A percentile compares a stretch with the other conserved stretches of the same genome.
Conservation (phyloP, 2,329 filamentous ascomycete genomes). For the Fusarium humuli region DNA sequence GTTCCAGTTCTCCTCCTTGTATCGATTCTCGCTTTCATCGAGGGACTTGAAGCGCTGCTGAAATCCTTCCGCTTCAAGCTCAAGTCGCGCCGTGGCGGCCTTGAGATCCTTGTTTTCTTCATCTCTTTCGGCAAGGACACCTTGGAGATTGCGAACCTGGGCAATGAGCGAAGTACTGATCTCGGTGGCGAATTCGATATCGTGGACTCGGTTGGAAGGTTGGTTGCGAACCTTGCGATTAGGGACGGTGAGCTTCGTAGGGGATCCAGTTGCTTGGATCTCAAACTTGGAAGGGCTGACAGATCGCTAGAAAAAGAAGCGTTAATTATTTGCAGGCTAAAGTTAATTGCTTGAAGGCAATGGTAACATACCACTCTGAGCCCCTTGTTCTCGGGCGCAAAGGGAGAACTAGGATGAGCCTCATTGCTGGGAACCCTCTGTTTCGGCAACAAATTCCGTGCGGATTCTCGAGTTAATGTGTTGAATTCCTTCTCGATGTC, state of each 20-base stretch:
- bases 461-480: constrained; percentile 89
- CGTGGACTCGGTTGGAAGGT: constrained; percentile 86
- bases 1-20: constrained; percentile 99
- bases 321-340: constrained; percentile 6
- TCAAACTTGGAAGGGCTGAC: constrained; percentile 83
- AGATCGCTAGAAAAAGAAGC: constrained; percentile 65
- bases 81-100: constrained; percentile 80
- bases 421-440: constrained; percentile 82
- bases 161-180: constrained; percentile 94
- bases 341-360: not conserved
- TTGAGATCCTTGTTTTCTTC: constrained; percentile 82
- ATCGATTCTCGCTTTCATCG: constrained; percentile 93
- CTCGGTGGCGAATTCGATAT: constrained; percentile 98
- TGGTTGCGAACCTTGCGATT: constrained; percentile 92
- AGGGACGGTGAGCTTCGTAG: constrained; percentile 88
- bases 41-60: constrained; percentile 83
- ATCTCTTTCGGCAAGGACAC: constrained; percentile 86
- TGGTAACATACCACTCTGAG: constrained; percentile 65
- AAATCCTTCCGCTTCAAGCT: constrained; percentile 83
- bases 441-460: constrained; percentile 87
- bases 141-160: constrained; percentile 93
- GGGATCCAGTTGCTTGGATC: constrained; percentile 84
- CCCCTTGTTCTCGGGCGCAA: constrained; percentile 63
- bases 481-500: constrained; percentile 96
- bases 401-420: constrained; percentile 63